phyloP scores from a whole-genome alignment of 768 basidiomycete genomes.

The Coprinopsis marcescibilis region DNA sequence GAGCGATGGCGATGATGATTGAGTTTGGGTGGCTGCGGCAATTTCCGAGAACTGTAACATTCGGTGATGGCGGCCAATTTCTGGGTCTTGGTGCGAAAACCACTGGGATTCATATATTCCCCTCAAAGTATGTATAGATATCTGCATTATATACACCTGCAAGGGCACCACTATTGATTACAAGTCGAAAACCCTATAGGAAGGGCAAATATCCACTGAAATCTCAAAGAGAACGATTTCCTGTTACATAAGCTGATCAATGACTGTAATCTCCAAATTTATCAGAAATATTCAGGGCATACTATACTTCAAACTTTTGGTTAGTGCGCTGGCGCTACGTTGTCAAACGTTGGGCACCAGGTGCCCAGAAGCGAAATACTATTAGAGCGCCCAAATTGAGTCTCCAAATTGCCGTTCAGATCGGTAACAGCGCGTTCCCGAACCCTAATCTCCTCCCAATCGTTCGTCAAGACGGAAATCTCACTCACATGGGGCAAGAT shows the following conservation, averaged over 20 bases:
- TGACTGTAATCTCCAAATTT: too few relatives aligned
- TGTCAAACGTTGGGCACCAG: too few relatives aligned
- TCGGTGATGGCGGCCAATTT: not conserved
- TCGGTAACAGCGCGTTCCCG: too few relatives aligned
- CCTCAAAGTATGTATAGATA: not conserved
- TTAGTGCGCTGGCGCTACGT: too few relatives aligned
- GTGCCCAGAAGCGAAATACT: too few relatives aligned
- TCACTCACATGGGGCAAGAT: too few relatives aligned
- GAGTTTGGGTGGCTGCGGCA: not conserved
- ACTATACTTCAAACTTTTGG: too few relatives aligned
- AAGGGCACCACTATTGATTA: not conserved
- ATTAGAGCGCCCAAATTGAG: too few relatives aligned
- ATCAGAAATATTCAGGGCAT: too few relatives aligned
- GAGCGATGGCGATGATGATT: not conserved
- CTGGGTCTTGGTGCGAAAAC: not conserved
- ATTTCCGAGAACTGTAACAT: conserved; percentile 1
- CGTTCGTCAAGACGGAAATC: too few relatives aligned
- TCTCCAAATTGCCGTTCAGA: too few relatives aligned
- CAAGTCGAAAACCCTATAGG: not conserved
- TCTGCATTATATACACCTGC: not conserved
- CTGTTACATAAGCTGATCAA: not conserved
- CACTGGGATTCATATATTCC: not conserved
- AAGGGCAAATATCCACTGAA: not conserved
- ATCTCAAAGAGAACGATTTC: not conserved
- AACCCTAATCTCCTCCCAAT: too few relatives aligned